Evolutionary conservation across 2,329 filamentous ascomycete species (phyloP).

Genomic region (Trichoderma sp.): DNA sequence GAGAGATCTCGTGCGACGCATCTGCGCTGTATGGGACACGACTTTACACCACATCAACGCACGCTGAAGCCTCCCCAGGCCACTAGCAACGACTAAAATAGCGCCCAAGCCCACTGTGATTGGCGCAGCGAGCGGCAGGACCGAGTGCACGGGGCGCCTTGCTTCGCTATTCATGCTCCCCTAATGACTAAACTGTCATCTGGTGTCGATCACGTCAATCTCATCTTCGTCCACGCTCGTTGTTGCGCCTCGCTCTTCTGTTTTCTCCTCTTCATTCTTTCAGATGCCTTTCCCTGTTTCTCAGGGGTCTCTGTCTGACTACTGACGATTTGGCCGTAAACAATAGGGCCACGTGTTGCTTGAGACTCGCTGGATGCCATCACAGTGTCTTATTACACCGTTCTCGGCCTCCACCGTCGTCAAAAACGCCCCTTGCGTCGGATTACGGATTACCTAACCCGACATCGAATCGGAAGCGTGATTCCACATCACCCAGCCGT

Average conservation of each 20-base stretch:
- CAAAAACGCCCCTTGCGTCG: constrained; percentile 13
- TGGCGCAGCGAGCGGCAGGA: neutral
- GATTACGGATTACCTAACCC: constrained; percentile 23
- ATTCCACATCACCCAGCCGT: constrained; percentile 22
- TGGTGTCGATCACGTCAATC: constrained; percentile 13
- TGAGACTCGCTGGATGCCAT: constrained; percentile 10
- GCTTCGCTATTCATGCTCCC: constrained; percentile 20
- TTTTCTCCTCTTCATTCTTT: neutral
- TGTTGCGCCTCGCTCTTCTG: neutral
- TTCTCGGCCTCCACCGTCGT: constrained; percentile 8
- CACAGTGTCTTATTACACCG: neutral
- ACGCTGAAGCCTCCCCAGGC: neutral
- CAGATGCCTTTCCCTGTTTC: neutral
- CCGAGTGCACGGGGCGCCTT: constrained; percentile 16
- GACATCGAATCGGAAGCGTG: constrained; percentile 9
- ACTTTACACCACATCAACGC: neutral
- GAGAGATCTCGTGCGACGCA: constrained; percentile 14
- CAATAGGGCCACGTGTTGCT: neutral
- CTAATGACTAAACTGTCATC: constrained; percentile 19
- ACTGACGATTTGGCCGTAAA: neutral
- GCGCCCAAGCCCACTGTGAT: constrained; percentile 17
- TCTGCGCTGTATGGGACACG: neutral
- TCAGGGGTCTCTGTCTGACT: neutral
- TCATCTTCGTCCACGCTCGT: neutral
- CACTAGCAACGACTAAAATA: constrained; percentile 14